phyloP scores from a whole-genome alignment of 2,329 filamentous ascomycete species.

The Neophaeococcomyces aloes region DNA sequence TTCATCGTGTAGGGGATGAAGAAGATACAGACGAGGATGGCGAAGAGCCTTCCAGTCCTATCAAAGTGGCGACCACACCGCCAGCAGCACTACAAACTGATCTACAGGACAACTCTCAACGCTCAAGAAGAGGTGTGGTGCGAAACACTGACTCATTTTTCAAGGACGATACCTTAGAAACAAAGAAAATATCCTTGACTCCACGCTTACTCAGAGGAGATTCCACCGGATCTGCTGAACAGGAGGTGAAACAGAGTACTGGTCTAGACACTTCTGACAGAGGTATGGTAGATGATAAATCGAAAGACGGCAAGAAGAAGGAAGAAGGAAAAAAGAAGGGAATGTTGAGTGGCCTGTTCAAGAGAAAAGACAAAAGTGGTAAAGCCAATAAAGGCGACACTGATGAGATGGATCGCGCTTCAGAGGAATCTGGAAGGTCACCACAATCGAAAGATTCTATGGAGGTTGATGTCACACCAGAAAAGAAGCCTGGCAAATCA shows the following conservation, averaged over 20 bases:
- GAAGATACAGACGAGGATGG: constrained; percentile 11
- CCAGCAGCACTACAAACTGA: constrained; percentile 31
- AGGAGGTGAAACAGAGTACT: constrained; percentile 50
- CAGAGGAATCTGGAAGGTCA: constrained; percentile 45
- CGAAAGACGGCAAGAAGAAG: constrained; percentile 65
- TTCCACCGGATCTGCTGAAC: constrained; percentile 77
- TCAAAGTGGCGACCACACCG: constrained; percentile 18
- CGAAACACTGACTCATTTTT: constrained; percentile 95
- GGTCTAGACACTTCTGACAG: constrained; percentile 72
- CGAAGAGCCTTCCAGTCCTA: constrained; percentile 21
- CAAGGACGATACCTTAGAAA: constrained; percentile 89
- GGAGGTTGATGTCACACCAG: constrained; percentile 36
- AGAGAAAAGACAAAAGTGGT: constrained; percentile 52
- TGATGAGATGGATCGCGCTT: constrained; percentile 48
- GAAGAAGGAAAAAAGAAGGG: constrained; percentile 64
- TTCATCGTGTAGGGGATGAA: constrained; percentile 23
- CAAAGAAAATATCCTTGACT: constrained; percentile 93
- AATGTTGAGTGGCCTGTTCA: constrained; percentile 61
- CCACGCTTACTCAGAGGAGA: constrained; percentile 77
- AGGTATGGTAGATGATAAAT: constrained; percentile 49
- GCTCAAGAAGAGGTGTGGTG: constrained; percentile 74
- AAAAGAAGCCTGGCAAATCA: constrained; percentile 55
- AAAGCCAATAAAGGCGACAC: constrained; percentile 37
- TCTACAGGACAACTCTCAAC: constrained; percentile 41
- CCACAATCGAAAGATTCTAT: constrained; percentile 36